These are phyloP conservation scores for Porphyrellus cyaneotinctus DNA, from an alignment of 768 basidiomycete species.

Conservation along the genomic window DNA sequence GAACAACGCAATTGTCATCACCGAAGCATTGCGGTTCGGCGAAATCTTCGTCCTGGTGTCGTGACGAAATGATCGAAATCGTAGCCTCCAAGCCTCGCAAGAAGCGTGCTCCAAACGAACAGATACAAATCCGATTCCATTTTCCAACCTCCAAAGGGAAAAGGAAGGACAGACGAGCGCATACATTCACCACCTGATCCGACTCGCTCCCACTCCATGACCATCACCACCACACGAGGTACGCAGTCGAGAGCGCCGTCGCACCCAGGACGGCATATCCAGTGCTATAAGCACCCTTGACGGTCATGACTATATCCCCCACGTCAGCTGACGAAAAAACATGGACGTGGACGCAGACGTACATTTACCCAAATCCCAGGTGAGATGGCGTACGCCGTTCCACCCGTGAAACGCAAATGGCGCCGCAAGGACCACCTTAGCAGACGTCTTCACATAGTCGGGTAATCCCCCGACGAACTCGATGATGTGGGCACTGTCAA, in stretches of 20 bases:
- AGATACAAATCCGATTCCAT: background rate
- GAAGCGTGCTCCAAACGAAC: background rate
- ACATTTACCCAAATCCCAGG: conserved; percentile 91
- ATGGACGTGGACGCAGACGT: conserved; percentile 34
- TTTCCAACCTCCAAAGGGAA: background rate
- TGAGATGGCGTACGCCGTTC: conserved; percentile 88
- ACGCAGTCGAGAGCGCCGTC: conserved; percentile 70
- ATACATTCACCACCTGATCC: background rate
- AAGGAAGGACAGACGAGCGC: background rate
- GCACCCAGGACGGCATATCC: conserved; percentile 84
- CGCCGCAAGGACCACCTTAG: conserved; percentile 74
- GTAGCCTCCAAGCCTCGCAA: background rate
- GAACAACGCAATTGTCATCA: too few species aligned
- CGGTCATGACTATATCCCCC: conserved; percentile 55
- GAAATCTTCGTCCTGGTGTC: too few species aligned
- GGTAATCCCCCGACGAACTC: conserved; percentile 70
- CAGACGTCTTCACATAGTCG: conserved; percentile 67
- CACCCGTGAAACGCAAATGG: conserved; percentile 89
- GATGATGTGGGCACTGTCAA: conserved; percentile 76
- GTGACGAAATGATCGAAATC: background rate
- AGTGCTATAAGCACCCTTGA: conserved; percentile 75
- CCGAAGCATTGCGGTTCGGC: too few species aligned
- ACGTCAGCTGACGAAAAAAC: background rate
- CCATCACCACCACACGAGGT: conserved; percentile 38
- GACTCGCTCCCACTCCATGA: conserved; percentile 39